Percentiles rank a stretch among this genome's conserved stretches.
Evolutionary conservation across 2,329 filamentous ascomycete species (phyloP).

Genomic region (Rhytidhysteron rufulum): DNA sequence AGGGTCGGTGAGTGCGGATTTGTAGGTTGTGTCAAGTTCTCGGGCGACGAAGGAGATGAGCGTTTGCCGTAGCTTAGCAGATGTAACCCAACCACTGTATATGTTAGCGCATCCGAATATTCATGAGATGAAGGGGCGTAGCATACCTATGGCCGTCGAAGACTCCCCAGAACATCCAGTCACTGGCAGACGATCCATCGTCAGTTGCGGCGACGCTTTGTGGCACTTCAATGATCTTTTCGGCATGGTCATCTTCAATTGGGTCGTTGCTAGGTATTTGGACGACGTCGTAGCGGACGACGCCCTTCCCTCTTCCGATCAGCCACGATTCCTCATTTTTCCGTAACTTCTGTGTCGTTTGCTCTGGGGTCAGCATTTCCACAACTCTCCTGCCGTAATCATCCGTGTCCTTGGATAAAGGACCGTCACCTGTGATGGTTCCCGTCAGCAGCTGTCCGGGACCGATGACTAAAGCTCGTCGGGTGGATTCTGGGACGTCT

Average conservation of each 20-base stretch:
- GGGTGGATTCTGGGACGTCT: slow-evolving; percentile 51
- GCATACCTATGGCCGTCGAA: slow-evolving; percentile 92
- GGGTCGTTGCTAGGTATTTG: slow-evolving; percentile 95
- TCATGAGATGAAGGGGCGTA: not conserved
- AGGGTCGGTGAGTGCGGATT: slow-evolving; percentile 60
- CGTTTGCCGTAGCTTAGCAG: slow-evolving; percentile 87
- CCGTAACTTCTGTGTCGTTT: slow-evolving; percentile 84
- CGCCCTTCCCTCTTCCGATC: slow-evolving; percentile 83
- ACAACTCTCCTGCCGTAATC: slow-evolving; percentile 80
- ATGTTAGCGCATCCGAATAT: slow-evolving; percentile 6
- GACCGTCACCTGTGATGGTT: slow-evolving; percentile 77
- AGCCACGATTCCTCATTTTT: slow-evolving; percentile 88
- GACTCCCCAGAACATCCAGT: slow-evolving; percentile 99
- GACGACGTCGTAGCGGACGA: slow-evolving; percentile 90
- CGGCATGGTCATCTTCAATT: slow-evolving; percentile 96
- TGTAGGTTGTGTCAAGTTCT: slow-evolving; percentile 90
- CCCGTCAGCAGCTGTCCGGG: slow-evolving; percentile 88
- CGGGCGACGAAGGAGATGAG: slow-evolving; percentile 89
- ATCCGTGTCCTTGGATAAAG: slow-evolving; percentile 83
- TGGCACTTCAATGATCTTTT: slow-evolving; percentile 93
- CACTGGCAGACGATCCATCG: slow-evolving; percentile 58
- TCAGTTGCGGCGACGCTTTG: slow-evolving; percentile 54
- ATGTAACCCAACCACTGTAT: slow-evolving; percentile 89
- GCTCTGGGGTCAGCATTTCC: slow-evolving; percentile 94
- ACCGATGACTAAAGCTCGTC: slow-evolving; percentile 76